Conservation (phyloP, 2,329 filamentous ascomycete species). For the Hortaea werneckii region DNA sequence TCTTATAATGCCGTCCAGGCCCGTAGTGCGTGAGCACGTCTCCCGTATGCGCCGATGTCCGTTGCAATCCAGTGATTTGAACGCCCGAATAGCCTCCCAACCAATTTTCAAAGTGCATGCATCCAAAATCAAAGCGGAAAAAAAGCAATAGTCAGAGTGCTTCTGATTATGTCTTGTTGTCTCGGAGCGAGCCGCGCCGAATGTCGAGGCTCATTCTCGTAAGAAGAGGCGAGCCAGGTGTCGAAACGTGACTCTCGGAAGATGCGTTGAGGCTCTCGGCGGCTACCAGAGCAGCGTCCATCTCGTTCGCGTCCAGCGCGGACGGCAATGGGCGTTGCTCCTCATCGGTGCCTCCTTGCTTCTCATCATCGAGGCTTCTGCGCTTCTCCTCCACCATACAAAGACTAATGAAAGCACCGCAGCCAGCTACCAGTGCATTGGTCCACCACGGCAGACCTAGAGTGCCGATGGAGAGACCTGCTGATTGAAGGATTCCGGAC, state of each 20-base stretch:
- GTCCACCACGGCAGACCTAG: conserved; percentile 92
- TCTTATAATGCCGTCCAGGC: background rate
- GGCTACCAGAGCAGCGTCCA: conserved; percentile 6
- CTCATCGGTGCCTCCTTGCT: conserved; percentile 10
- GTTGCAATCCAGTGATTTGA: background rate
- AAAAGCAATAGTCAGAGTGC: background rate
- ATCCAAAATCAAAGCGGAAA: background rate
- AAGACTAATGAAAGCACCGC: conserved; percentile 65
- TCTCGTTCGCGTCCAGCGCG: conserved; percentile 7
- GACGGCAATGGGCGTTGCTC: conserved; percentile 2
- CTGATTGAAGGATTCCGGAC: conserved; percentile 73
- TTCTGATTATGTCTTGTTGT: conserved; percentile 1
- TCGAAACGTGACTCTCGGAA: conserved; percentile 14
- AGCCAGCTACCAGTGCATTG: conserved; percentile 63
- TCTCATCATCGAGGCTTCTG: conserved; percentile 18
- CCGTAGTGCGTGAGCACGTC: background rate
- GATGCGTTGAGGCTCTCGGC: conserved; percentile 16
- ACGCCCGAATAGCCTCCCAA: background rate
- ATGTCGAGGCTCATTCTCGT: conserved; percentile 10
- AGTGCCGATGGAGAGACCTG: conserved; percentile 69
- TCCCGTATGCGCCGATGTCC: background rate
- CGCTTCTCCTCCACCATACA: conserved; percentile 45
- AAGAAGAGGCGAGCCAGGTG: conserved; percentile 20
- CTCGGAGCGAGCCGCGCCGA: conserved; percentile 4
- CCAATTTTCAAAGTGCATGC: background rate